phyloP scores from a whole-genome alignment of 805 yeast genomes.

The Millerozyma miso region DNA sequence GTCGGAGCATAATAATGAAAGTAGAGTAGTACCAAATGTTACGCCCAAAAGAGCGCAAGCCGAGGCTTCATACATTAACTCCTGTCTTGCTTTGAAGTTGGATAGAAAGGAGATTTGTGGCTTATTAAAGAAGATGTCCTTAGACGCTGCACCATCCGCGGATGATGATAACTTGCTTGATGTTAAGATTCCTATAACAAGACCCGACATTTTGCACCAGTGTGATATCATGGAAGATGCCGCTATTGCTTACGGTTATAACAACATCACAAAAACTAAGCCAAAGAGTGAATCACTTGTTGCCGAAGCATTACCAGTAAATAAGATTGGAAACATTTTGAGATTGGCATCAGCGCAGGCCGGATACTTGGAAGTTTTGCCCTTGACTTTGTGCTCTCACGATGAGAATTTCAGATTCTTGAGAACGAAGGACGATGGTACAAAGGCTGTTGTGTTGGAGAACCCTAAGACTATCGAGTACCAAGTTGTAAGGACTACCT shows the following conservation, averaged over 20 bases:
- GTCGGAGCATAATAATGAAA: conserved; percentile 73
- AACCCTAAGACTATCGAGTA: conserved; percentile 96
- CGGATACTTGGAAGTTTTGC: conserved; percentile 94
- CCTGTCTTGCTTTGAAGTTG: conserved; percentile 82
- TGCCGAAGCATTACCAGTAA: conserved; percentile 86
- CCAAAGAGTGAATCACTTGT: conserved; percentile 76
- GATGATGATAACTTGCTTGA: conserved; percentile 48
- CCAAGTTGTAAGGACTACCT: conserved; percentile 94
- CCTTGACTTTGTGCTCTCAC: conserved; percentile 91
- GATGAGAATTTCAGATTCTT: conserved; percentile 93
- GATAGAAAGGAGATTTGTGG: conserved; percentile 62
- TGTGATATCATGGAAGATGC: conserved; percentile 99
- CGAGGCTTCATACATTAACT: conserved; percentile 81
- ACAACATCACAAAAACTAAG: conserved; percentile 74
- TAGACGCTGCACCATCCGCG: conserved; percentile 54
- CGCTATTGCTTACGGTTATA: conserved; percentile 93
- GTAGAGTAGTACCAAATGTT: conserved; percentile 74
- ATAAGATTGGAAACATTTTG: conserved; percentile 85
- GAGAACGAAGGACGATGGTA: conserved; percentile 66
- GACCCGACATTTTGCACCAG: conserved; percentile 93
- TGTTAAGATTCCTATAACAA: conserved; percentile 83
- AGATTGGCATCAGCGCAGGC: conserved; percentile 90
- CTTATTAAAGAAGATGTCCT: conserved; percentile 77
- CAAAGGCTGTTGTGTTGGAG: conserved; percentile 82
- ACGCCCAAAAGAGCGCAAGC: conserved; percentile 65